phyloP scores from a whole-genome alignment of 2,329 filamentous ascomycete species.

The Alternaria brassicae region DNA sequence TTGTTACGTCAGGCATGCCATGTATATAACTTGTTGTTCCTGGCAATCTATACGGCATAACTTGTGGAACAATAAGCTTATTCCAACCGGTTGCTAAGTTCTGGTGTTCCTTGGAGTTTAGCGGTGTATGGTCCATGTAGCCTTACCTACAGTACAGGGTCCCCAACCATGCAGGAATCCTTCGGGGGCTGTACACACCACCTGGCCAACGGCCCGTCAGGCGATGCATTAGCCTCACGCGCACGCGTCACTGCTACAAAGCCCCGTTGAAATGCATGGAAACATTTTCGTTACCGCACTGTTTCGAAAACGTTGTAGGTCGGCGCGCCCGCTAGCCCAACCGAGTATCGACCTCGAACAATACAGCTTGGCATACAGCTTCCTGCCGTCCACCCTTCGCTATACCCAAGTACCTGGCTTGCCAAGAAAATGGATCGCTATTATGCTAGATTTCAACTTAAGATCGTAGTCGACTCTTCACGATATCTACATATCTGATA shows the following conservation, averaged over 20 bases:
- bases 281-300: slow-evolving; percentile 23
- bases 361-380: slow-evolving; percentile 12
- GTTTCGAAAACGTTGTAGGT: slow-evolving; percentile 23
- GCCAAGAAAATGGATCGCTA: slow-evolving; percentile 12
- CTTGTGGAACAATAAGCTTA: slow-evolving; percentile 41
- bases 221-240: slow-evolving; percentile 24
- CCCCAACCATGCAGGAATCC: slow-evolving; percentile 21
- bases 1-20: not conserved
- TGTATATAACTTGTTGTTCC: slow-evolving; percentile 3
- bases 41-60: not conserved
- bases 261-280: slow-evolving; percentile 35
- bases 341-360: slow-evolving; percentile 17
- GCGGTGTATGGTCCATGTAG: slow-evolving; percentile 39
- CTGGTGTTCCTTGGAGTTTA: slow-evolving; percentile 26
- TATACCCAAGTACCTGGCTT: slow-evolving; percentile 10
- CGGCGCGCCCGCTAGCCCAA: slow-evolving; percentile 19
- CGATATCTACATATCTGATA: slow-evolving; percentile 4
- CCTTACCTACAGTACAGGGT: slow-evolving; percentile 33
- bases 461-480: slow-evolving; percentile 8
- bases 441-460: slow-evolving; percentile 16
- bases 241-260: slow-evolving; percentile 29
- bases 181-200: slow-evolving; percentile 27
- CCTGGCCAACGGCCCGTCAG: slow-evolving; percentile 25
- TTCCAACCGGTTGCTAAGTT: slow-evolving; percentile 22
- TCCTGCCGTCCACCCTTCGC: slow-evolving; percentile 12